These are phyloP conservation scores for Pleurotus citrinopileatus DNA, from an alignment of 768 basidiomycete species.

Conservation along the genomic window DNA sequence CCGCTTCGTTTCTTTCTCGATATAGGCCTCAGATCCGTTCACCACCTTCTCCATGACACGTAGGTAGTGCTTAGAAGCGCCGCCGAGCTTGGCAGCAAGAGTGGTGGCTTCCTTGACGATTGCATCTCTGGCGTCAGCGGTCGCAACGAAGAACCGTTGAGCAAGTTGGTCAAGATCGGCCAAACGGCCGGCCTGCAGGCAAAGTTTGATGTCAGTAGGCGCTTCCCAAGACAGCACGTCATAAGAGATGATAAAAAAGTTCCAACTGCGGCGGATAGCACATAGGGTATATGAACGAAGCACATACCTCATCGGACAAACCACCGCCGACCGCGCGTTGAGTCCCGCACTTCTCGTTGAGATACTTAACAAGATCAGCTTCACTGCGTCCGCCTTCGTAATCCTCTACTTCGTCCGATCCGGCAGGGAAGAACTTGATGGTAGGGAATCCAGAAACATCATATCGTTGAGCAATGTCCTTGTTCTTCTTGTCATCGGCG, in stretches of 20 bases:
- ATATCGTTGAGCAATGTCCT: conserved; percentile 65
- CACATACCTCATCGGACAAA: conserved; percentile 61
- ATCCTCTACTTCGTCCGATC: conserved; percentile 49
- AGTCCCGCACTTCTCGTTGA: conserved; percentile 88
- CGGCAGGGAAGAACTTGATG: conserved; percentile 90
- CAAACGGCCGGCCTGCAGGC: conserved; percentile 73
- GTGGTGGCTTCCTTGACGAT: conserved; percentile 63
- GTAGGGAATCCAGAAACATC: conserved; percentile 85
- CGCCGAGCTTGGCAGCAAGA: conserved; percentile 49
- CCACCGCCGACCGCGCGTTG: conserved; percentile 80
- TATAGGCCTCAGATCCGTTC: conserved; percentile 66
- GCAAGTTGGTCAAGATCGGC: conserved; percentile 77
- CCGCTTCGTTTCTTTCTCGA: conserved; percentile 86
- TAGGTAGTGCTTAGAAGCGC: conserved; percentile 72
- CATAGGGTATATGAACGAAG: not conserved
- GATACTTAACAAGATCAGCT: conserved; percentile 69
- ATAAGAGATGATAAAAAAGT: no score
- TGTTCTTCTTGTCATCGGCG: conserved; percentile 82
- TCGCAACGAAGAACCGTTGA: conserved; percentile 65
- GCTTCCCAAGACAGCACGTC: conserved; percentile 1
- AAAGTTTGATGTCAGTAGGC: conserved; percentile 10
- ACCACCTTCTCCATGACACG: conserved; percentile 88
- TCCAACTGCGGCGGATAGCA: not conserved
- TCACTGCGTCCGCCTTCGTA: conserved; percentile 77
- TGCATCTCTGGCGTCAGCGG: conserved; percentile 51